phyloP scores from a whole-genome alignment of 176 grass and related monocot species.

The Aegilops tauschii region DNA sequence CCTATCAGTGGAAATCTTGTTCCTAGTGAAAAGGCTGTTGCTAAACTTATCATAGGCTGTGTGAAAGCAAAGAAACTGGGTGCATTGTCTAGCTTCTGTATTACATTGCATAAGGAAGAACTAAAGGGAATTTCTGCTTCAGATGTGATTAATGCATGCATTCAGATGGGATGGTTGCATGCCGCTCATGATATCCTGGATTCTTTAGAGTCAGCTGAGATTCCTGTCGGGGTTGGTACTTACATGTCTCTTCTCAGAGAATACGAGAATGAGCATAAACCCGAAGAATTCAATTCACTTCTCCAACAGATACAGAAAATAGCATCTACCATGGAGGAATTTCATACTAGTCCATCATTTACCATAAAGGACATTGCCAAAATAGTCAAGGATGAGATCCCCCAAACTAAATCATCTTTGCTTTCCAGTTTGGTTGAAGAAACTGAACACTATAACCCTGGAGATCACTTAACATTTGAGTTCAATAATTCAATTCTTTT shows the following conservation, averaged over 20 bases:
- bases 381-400: conserved; percentile 28
- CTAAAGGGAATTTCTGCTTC: conserved; percentile 26
- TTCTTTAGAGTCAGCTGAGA: conserved; percentile 51
- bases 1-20: conserved; percentile 47
- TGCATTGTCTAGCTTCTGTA: conserved; percentile 56
- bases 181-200: conserved; percentile 76
- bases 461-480: conserved; percentile 52
- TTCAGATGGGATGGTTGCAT: conserved; percentile 81
- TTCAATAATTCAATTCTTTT: conserved; percentile 84
- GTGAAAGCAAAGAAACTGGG: conserved; percentile 58
- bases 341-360: conserved; percentile 35
- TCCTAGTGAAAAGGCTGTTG: conserved; percentile 67
- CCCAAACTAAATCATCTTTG: conserved; percentile 40
- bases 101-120: conserved; percentile 44
- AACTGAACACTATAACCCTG: conserved; percentile 30
- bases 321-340: conserved; percentile 21
- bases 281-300: conserved; percentile 57
- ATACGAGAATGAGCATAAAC: conserved; percentile 61
- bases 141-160: conserved; percentile 57
- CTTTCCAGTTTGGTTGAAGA: conserved; percentile 59
- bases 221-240: conserved; percentile 36
- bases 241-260: conserved; percentile 68
- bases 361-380: conserved; percentile 26
- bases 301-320: conserved; percentile 69
- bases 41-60: conserved; percentile 69